Evolutionary conservation across 2,329 filamentous ascomycete genomes (phyloP).

Genomic region (Botrytis tulipae): DNA sequence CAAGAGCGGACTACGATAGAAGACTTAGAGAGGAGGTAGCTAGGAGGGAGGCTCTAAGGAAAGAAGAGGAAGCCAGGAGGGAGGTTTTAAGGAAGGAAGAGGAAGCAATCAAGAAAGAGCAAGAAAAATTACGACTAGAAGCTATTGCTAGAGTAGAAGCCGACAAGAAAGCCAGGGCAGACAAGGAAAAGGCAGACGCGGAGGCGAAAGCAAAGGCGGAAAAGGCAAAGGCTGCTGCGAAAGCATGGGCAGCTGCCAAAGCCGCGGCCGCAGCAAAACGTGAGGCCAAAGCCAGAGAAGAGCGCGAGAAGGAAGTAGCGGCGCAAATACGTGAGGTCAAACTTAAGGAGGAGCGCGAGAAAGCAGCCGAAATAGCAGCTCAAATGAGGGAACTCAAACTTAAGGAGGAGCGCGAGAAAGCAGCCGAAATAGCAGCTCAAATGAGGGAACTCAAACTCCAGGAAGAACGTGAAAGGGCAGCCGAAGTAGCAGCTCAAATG

Average conservation of each 20-base stretch:
- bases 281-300: conserved; percentile 26
- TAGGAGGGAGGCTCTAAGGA: conserved; percentile 26
- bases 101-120: conserved; percentile 19
- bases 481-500: neutral
- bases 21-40: conserved; percentile 39
- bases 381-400: no score
- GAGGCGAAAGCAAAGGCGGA: conserved; percentile 33
- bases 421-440: no score
- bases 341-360: conserved; percentile 36
- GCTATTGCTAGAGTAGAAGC: conserved; percentile 29
- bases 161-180: conserved; percentile 21
- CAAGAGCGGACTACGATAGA: conserved; percentile 42
- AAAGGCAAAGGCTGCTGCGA: conserved; percentile 25
- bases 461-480: neutral
- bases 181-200: neutral
- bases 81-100: conserved; percentile 18
- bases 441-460: conserved; percentile 7
- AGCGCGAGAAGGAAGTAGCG: conserved; percentile 25
- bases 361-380: conserved; percentile 18
- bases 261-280: conserved; percentile 27
- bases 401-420: conserved; percentile 32
- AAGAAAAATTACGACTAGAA: conserved; percentile 35
- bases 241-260: conserved; percentile 12
- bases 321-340: conserved; percentile 39
- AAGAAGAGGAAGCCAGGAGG: conserved; percentile 35